A percentile compares a stretch with the other conserved stretches of the same genome.
phyloP scores from a whole-genome alignment of 441 rosid species.

The Brassica hybrid region DNA sequence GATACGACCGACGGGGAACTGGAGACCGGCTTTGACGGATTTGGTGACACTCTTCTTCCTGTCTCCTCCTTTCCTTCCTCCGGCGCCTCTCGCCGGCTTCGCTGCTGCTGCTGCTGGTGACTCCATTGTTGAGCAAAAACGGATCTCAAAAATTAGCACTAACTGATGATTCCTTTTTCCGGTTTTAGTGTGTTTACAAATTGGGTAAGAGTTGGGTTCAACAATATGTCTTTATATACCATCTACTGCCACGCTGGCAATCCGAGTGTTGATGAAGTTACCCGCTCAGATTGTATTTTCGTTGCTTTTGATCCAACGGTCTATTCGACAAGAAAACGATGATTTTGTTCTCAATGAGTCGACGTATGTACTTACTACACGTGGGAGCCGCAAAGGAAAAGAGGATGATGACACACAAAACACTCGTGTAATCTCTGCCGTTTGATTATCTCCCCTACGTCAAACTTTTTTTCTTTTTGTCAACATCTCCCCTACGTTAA shows the following conservation, averaged over 20 bases:
- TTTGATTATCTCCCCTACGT: conserved; percentile 9
- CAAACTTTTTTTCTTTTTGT: too few species aligned
- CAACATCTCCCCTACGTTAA: not conserved
- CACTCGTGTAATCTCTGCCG: conserved; percentile 21
- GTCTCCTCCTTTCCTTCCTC: conserved; percentile 53
- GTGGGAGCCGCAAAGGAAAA: conserved; percentile 24
- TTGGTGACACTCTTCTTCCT: conserved; percentile 49
- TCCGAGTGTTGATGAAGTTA: conserved; percentile 7
- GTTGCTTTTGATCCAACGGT: conserved; percentile 31
- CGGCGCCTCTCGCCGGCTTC: conserved; percentile 43
- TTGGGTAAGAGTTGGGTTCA: not conserved
- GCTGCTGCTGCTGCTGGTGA: conserved; percentile 32
- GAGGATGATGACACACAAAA: not conserved
- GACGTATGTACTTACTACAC: not conserved
- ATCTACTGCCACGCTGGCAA: conserved; percentile 38
- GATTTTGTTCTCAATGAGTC: not conserved
- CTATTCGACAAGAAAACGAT: too few species aligned
- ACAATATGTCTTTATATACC: not conserved
- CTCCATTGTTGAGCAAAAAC: conserved; percentile 39
- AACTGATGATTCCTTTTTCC: not conserved
- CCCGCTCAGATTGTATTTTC: conserved; percentile 31
- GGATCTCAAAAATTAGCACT: not conserved
- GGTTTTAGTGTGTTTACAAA: conserved; percentile 22
- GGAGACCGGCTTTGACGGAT: conserved; percentile 53
- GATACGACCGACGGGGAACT: conserved; percentile 57